Percentiles rank a stretch among this genome's conserved stretches.
phyloP scores from a whole-genome alignment of 2,329 filamentous ascomycete species.

The Aspergillus persii region DNA sequence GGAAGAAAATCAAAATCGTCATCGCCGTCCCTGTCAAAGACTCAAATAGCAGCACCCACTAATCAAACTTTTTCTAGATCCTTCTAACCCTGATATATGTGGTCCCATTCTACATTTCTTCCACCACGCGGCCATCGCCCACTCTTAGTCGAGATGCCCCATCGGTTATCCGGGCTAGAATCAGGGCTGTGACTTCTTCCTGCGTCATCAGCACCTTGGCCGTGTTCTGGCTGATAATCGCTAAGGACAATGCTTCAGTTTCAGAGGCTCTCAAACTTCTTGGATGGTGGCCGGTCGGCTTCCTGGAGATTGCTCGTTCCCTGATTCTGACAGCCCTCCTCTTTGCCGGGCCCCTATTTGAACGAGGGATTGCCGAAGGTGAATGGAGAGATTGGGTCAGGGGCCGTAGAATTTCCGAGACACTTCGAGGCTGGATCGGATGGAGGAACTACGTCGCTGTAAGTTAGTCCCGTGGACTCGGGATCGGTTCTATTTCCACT shows the following conservation, averaged over 20 bases:
- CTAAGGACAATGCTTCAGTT: constrained; percentile 50
- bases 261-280: constrained; percentile 65
- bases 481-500: constrained; percentile 12
- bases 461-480: constrained; percentile 36
- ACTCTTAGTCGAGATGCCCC: constrained; percentile 82
- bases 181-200: constrained; percentile 74
- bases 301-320: constrained; percentile 61
- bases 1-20: neutral
- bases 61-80: constrained; percentile 49
- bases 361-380: constrained; percentile 70
- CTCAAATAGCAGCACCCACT: constrained; percentile 1
- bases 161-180: constrained; percentile 81
- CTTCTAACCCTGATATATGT: constrained; percentile 88
- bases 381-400: constrained; percentile 65
- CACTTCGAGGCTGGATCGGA: constrained; percentile 71
- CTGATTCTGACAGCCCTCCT: constrained; percentile 73
- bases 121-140: constrained; percentile 74
- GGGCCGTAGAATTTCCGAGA: constrained; percentile 55
- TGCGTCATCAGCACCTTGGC: constrained; percentile 65
- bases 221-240: constrained; percentile 66
- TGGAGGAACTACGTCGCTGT: constrained; percentile 88
- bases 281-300: constrained; percentile 75
- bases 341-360: constrained; percentile 82
- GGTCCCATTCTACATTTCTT: constrained; percentile 81
- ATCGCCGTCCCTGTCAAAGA: neutral